A percentile compares a stretch with the other conserved stretches of the same genome.
Evolutionary conservation across 2,329 filamentous ascomycete species (phyloP).

Genomic region (Cordyceps farinosa): DNA sequence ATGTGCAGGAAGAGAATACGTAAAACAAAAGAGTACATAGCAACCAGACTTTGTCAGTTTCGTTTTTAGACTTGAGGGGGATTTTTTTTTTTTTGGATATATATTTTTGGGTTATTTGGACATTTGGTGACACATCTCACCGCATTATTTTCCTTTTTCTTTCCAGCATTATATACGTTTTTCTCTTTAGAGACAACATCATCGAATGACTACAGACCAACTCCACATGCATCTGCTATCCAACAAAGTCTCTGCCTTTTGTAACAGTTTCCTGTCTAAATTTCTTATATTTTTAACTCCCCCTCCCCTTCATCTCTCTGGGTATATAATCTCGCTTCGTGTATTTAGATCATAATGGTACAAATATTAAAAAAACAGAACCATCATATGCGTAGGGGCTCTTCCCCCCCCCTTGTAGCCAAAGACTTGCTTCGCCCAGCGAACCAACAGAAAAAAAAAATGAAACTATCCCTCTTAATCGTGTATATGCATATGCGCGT

Average conservation of each 20-base stretch:
- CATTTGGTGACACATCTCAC: not conserved
- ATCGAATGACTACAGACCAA: not conserved
- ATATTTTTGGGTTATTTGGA: not conserved
- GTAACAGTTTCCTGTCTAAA: not conserved
- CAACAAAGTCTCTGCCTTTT: not conserved
- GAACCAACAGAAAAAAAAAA: not conserved
- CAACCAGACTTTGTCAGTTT: not conserved
- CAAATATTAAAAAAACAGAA: not conserved
- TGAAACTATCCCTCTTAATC: not conserved
- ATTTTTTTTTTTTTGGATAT: not conserved
- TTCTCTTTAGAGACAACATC: not conserved
- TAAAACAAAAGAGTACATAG: not conserved
- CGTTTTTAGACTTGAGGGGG: not conserved
- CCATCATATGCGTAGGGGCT: not conserved
- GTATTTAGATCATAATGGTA: conserved; percentile 11
- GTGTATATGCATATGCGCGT: conserved; percentile 2
- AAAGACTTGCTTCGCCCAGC: not conserved
- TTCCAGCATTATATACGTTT: not conserved
- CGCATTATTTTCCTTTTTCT: not conserved
- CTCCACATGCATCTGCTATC: not conserved
- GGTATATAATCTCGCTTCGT: conserved; percentile 11
- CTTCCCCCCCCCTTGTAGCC: not conserved
- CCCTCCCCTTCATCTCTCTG: not conserved
- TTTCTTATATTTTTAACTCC: not conserved
- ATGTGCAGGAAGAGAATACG: conserved; percentile 68